Base-by-base conservation (phyloP, 176 grass and related monocot genomes). In the Eragrostis curvula region DNA sequence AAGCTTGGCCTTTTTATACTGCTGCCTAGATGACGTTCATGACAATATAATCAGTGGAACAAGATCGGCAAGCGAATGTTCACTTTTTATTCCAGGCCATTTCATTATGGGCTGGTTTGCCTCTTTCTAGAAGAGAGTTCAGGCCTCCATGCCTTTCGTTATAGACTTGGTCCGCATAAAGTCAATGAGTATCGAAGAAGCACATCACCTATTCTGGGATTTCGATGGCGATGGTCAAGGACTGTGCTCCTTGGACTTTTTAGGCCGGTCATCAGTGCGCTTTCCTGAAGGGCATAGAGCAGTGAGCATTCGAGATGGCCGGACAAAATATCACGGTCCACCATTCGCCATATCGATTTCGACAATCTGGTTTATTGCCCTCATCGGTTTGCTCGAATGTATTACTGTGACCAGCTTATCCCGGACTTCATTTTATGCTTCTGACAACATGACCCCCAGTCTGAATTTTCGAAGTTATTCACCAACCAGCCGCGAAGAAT, bases 271-370 rank as follows among this genome's bases (percentile, higher is more conserved):
- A 0, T 45, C 21, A 1, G 1, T 23, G 5, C 41, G 66, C 0
- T 69, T 69, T 14, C 41, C 66, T 2, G 11, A 24, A 2, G 11
- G 21, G 0, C 11, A 2, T 0, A n/a, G 12, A 0, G 0, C n/a
- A 5, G 1, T 62, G 12, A 11, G 5, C 3, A 20, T 77, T 20
- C 1, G 0, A 6, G 57, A 77, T 12, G 23, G 15, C 0, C 3
- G 41, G 0, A 2, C 48, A 0, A 15, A 50, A 1, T 0, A 30
- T 10, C 0, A 21, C 2, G 8, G 1, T 2, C 0, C 3, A 1
- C 1, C 6, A 6, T 18, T 9, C 1, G 14, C 40, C 0, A 27
- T 77, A 1, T 63, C 57, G 1, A 62, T 63, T 77, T 44, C 28
- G 40, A 77, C 8, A 77, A 45, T 12, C 1, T 3, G 2, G 55